A percentile compares a stretch with the other conserved stretches of the same genome.
Conservation (phyloP, 2,329 filamentous ascomycete genomes). For the Trichoderma polysporum region DNA sequence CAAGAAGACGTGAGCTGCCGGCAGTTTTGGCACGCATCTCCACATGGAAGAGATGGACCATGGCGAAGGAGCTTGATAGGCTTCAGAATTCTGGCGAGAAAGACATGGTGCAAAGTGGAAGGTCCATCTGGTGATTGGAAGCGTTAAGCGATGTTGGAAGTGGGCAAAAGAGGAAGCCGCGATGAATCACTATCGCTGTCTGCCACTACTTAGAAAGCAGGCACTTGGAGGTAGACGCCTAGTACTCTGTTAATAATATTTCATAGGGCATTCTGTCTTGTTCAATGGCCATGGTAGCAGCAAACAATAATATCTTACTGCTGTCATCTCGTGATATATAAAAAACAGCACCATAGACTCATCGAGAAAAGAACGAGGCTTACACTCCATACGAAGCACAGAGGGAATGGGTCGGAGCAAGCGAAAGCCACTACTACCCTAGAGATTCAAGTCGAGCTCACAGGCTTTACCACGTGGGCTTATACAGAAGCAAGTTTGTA, state of each 20-base stretch:
- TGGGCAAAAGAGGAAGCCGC: background rate
- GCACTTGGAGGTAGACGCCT: background rate
- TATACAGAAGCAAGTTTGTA: too few species aligned
- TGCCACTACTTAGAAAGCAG: background rate
- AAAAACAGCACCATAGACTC: too few species aligned
- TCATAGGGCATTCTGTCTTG: too few species aligned
- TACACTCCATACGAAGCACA: background rate
- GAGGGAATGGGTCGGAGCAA: background rate
- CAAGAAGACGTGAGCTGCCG: constrained; percentile 23
- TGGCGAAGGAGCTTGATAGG: background rate
- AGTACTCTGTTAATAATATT: too few species aligned
- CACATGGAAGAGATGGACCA: constrained; percentile 20
- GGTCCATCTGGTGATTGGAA: background rate
- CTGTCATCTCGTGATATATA: too few species aligned
- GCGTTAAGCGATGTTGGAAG: background rate
- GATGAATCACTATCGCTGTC: constrained; percentile 2
- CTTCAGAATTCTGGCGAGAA: background rate
- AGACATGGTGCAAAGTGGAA: background rate
- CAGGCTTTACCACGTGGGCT: background rate
- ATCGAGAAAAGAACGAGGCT: background rate
- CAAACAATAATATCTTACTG: too few species aligned
- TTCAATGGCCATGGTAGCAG: too few species aligned
- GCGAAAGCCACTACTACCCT: background rate
- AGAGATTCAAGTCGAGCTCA: background rate
- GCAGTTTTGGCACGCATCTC: constrained; percentile 24